Evolutionary conservation across 169 alveolate genomes (phyloP).

Genomic region (Theileria sp.): DNA sequence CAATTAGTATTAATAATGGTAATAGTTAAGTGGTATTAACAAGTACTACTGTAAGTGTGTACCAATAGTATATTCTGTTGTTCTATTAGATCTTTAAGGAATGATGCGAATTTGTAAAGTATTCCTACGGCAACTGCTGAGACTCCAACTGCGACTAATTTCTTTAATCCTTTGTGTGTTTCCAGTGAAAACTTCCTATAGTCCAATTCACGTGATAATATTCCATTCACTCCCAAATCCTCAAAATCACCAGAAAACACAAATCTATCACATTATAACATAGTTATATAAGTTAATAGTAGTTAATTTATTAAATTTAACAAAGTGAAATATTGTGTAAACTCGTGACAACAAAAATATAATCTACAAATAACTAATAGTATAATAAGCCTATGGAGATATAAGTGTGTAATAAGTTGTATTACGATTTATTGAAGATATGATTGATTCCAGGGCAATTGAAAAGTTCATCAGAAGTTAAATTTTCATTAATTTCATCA

Average conservation of each 20-base stretch:
- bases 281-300: too few relatives aligned
- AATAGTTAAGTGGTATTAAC: too few relatives aligned
- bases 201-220: constrained; percentile 49
- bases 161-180: constrained; percentile 14
- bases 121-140: constrained; percentile 51
- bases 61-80: constrained; percentile 39
- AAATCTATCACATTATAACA: constrained; percentile 1
- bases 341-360: too few relatives aligned
- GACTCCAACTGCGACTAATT: constrained; percentile 8
- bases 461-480: neutral
- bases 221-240: constrained; percentile 31
- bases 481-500: neutral
- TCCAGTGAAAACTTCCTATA: constrained; percentile 15
- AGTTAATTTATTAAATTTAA: too few relatives aligned
- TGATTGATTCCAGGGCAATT: neutral
- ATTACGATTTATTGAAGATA: neutral
- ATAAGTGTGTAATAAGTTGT: neutral
- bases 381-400: too few relatives aligned
- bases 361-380: too few relatives aligned
- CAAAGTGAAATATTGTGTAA: too few relatives aligned
- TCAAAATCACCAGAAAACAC: constrained; percentile 38
- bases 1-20: too few relatives aligned
- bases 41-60: neutral
- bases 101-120: constrained; percentile 9
- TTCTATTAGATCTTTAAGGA: constrained; percentile 23